These are phyloP conservation scores for Globisporangium alternatum DNA, from an alignment of 352 stramenopile genomes.

Conservation along the genomic window DNA sequence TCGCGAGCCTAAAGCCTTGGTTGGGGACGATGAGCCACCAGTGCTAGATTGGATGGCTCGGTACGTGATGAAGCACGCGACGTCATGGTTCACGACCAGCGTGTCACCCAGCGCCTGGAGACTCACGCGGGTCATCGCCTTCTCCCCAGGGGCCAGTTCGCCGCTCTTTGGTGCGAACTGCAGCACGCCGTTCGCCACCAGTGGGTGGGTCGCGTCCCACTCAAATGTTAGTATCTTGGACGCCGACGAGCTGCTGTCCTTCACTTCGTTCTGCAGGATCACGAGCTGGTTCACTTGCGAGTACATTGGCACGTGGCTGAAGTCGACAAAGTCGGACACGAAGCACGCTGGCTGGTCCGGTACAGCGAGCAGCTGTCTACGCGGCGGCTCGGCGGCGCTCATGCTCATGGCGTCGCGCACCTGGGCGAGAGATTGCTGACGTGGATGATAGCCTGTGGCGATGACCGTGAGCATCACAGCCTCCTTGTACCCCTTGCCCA, in stretches of 20 bases:
- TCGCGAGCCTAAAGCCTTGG: background rate
- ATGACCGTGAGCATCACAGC: conserved; percentile 58
- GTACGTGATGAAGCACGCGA: conserved; percentile 53
- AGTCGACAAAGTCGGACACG: conserved; percentile 49
- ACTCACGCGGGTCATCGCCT: conserved; percentile 50
- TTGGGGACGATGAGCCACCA: conserved; percentile 1
- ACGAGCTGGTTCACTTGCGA: conserved; percentile 43
- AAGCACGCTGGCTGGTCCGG: conserved; percentile 46
- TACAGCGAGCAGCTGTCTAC: conserved; percentile 29
- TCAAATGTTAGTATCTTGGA: conserved; percentile 32
- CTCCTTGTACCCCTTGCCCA: conserved; percentile 68
- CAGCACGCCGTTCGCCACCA: conserved; percentile 46
- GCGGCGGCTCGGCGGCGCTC: conserved; percentile 19
- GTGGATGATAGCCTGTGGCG: conserved; percentile 55
- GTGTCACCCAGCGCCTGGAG: conserved; percentile 36
- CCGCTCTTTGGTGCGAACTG: conserved; percentile 50
- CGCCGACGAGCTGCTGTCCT: background rate
- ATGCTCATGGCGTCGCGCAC: conserved; percentile 27
- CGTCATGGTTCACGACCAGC: conserved; percentile 65
- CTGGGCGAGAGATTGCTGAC: conserved; percentile 30
- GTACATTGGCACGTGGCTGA: conserved; percentile 58
- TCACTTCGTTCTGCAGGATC: conserved; percentile 45
- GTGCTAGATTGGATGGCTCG: background rate
- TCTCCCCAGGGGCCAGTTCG: conserved; percentile 42
- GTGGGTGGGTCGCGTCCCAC: conserved; percentile 56